A percentile compares a stretch with the other conserved stretches of the same genome.
These are phyloP conservation scores for Verticillium alfalfae DNA, from an alignment of 2,329 filamentous ascomycete species.

Conservation along the genomic window DNA sequence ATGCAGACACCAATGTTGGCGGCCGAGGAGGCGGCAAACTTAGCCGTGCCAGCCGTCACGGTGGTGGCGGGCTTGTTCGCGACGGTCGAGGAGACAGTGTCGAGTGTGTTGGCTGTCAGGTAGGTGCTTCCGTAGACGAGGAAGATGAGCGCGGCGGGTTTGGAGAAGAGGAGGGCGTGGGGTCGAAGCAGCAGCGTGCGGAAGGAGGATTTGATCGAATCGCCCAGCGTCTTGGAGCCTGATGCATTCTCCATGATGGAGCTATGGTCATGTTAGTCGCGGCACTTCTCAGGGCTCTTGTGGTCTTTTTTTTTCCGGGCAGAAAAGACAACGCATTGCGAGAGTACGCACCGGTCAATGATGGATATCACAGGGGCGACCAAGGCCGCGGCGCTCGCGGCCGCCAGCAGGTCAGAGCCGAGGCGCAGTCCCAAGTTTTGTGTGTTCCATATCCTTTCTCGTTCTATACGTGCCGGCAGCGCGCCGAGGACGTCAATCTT, in stretches of 20 bases:
- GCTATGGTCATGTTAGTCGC: conserved; percentile 27
- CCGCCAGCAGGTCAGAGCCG: conserved; percentile 62
- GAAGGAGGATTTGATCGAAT: conserved; percentile 56
- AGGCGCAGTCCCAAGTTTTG: conserved; percentile 63
- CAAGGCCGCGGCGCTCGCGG: conserved; percentile 64
- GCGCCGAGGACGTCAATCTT: conserved; percentile 7
- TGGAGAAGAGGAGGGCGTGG: conserved; percentile 54
- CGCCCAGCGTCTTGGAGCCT: conserved; percentile 53
- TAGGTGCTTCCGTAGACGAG: conserved; percentile 85
- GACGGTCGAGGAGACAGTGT: conserved; percentile 68
- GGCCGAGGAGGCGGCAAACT: conserved; percentile 75
- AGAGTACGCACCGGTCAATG: conserved; percentile 66
- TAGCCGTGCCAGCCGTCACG: conserved; percentile 69
- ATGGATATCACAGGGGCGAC: conserved; percentile 82
- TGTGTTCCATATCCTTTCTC: conserved; percentile 60
- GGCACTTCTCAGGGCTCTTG: too few relatives aligned
- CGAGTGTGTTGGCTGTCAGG: conserved; percentile 79
- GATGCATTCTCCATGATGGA: conserved; percentile 81
- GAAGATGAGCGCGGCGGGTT: conserved; percentile 65
- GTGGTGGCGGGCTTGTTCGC: conserved; percentile 48
- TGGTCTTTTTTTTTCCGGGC: too few relatives aligned
- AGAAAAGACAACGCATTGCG: neutral
- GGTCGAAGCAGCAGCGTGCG: conserved; percentile 52
- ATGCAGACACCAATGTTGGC: conserved; percentile 82
- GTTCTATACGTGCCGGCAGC: neutral